Conservation (phyloP, 2,329 filamentous ascomycete species). For the Phyllosticta citriasiana region DNA sequence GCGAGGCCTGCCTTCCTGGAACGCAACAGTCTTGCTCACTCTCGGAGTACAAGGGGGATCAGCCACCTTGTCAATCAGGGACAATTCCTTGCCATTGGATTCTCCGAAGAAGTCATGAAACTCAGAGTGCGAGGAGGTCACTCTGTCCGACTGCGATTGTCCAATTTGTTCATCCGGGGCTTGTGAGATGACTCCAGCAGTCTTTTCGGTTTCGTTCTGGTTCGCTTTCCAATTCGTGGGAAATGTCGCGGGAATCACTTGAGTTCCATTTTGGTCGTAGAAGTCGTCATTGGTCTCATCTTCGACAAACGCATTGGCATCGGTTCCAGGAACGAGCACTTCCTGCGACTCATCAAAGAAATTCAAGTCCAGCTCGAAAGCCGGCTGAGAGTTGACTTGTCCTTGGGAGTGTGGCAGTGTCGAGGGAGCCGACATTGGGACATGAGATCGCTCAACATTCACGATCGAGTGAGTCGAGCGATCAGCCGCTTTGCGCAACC, state of each 20-base stretch:
- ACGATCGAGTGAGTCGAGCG: neutral
- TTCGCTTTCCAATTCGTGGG: neutral
- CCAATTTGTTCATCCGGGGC: too few relatives aligned
- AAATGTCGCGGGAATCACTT: neutral
- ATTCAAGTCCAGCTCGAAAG: too few relatives aligned
- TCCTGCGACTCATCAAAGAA: neutral
- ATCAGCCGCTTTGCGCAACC: neutral
- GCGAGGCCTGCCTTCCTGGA: neutral
- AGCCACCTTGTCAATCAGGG: neutral
- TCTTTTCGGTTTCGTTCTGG: neutral
- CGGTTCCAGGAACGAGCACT: neutral
- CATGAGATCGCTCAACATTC: neutral
- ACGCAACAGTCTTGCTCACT: neutral
- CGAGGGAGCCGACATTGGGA: neutral
- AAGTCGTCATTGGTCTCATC: neutral
- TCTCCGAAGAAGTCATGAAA: neutral
- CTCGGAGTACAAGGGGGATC: neutral
- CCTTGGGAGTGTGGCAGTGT: neutral
- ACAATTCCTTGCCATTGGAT: neutral
- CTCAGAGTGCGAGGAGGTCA: neutral
- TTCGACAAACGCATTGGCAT: neutral
- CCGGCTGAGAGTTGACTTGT: neutral
- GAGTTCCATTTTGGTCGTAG: neutral
- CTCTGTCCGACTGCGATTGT: neutral
- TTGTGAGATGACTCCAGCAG: neutral